phyloP scores from a whole-genome alignment of 1,139 yeast species.

The Suhomyces bolitotheri region DNA sequence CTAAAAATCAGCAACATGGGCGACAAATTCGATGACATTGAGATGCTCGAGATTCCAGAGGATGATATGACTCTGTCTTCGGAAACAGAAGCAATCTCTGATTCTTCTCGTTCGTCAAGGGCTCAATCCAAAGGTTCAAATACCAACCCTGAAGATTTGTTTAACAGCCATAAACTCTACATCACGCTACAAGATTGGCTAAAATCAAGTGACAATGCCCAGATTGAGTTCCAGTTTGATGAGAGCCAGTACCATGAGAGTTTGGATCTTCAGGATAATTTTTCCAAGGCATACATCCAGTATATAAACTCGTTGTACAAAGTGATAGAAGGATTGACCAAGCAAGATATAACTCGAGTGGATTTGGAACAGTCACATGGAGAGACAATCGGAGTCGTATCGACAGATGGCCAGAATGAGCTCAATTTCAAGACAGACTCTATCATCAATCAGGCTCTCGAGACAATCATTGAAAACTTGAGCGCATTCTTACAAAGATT shows the following conservation, averaged over 20 bases:
- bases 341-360: slow-evolving; percentile 19
- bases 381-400: slow-evolving; percentile 38
- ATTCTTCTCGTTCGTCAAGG: slow-evolving; percentile 16
- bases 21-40: slow-evolving; percentile 39
- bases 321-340: slow-evolving; percentile 32
- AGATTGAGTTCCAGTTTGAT: slow-evolving; percentile 36
- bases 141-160: slow-evolving; percentile 8
- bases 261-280: slow-evolving; percentile 20
- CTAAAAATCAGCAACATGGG: slow-evolving; percentile 2
- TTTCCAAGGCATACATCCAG: slow-evolving; percentile 23
- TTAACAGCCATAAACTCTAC: slow-evolving; percentile 19
- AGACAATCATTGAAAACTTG: slow-evolving; percentile 22
- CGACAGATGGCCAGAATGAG: slow-evolving; percentile 14
- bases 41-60: slow-evolving; percentile 49
- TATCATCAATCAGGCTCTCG: slow-evolving; percentile 26
- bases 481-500: slow-evolving; percentile 19
- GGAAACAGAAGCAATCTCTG: slow-evolving; percentile 35
- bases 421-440: slow-evolving; percentile 13
- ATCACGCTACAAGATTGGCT: slow-evolving; percentile 43
- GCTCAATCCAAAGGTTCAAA: not conserved
- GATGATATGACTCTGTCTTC: slow-evolving; percentile 28
- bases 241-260: slow-evolving; percentile 28
- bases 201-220: slow-evolving; percentile 19
- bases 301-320: slow-evolving; percentile 39
- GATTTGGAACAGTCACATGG: slow-evolving; percentile 27